Base-by-base conservation (phyloP, 2,329 filamentous ascomycete species). In the Penicillium sp. region DNA sequence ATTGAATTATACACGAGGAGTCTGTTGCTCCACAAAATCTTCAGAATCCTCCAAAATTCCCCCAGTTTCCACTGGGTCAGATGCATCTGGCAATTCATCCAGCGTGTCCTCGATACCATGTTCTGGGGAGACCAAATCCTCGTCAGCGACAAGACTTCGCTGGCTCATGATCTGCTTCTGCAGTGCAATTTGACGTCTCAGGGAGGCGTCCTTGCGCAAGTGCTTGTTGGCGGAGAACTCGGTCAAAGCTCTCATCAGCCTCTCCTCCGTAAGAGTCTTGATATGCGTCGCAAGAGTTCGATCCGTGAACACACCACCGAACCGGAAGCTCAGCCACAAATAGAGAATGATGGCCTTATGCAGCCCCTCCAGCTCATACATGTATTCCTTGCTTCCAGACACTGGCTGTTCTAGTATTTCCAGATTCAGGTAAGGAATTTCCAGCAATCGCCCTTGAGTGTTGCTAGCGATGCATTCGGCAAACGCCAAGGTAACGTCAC, bases 301-400 rank as follows among this genome's bases (percentile, higher is more conserved):
- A 60, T 87, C 89, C 6, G 79, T 82, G 72, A 97, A 96, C 49
- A 95, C 81, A 47, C 90, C 89, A 3, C 85, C 81, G 72, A 93
- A 96, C 6, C 93, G 87, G 73, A 93, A 97, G 64, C 89, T 93
- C 15, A 99, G 80, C 94, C 94, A 99, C 2, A 96, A 81, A 69
- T 97, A 99, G 45, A 92, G 77, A 43, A 93, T 90, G 35, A 99
- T 78, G 26, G 85, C 81, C 66, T 90, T 89, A 76, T 99, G 94
- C 15, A 99, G 80, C 3, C 77, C 72, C 71, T 99, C 94, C 20
- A 97, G 78, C 8, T 79, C 75, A 52, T 79, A 77, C 11, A 99
- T 79, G 62, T 91, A 90, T 0, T 77, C 71, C 51, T 81, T 75
- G 14, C 73, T 70, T 1, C 70, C 70, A 0, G 74, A 75, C 1